A percentile compares a stretch with the other conserved stretches of the same genome.
phyloP scores from a whole-genome alignment of 148 eudicot genomes.

The Rhododendron henanense region DNA sequence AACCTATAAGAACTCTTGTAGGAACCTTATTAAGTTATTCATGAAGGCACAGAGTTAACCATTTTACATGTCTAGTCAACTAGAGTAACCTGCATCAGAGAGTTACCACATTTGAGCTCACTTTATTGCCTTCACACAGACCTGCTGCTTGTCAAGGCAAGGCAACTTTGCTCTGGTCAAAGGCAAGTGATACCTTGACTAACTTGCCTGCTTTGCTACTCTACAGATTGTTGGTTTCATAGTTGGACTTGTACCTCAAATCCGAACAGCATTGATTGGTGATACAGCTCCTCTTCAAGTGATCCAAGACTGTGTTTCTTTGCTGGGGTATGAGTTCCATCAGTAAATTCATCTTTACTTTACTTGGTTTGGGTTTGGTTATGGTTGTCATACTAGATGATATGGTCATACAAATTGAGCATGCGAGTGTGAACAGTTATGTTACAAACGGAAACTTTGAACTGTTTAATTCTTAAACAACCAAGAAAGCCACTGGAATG shows the following conservation, averaged over 20 bases:
- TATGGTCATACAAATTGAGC: background rate
- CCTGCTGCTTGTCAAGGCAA: background rate
- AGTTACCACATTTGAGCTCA: background rate
- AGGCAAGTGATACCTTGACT: constrained; percentile 3
- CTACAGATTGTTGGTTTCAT: constrained; percentile 62
- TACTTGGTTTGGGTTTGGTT: background rate
- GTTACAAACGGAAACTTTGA: background rate
- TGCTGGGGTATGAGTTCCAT: constrained; percentile 50
- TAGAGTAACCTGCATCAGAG: background rate
- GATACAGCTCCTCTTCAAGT: constrained; percentile 74
- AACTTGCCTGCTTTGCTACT: background rate
- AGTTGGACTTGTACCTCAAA: constrained; percentile 55
- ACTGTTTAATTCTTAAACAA: background rate
- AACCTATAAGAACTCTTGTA: background rate
- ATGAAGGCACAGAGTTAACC: background rate
- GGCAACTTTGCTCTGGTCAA: background rate
- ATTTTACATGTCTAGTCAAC: background rate
- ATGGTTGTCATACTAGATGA: background rate
- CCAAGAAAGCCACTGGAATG: background rate
- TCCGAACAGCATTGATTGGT: constrained; percentile 47
- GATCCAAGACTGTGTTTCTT: constrained; percentile 52
- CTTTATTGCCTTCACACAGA: background rate
- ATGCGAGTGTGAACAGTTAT: background rate
- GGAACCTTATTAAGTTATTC: background rate
- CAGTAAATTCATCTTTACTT: background rate